Evolutionary conservation across 371 early-diverging fungal genomes (phyloP), one percentile per base, ranked within the genome.

Genomic region (Zopfochytrium polystomum): DNA sequence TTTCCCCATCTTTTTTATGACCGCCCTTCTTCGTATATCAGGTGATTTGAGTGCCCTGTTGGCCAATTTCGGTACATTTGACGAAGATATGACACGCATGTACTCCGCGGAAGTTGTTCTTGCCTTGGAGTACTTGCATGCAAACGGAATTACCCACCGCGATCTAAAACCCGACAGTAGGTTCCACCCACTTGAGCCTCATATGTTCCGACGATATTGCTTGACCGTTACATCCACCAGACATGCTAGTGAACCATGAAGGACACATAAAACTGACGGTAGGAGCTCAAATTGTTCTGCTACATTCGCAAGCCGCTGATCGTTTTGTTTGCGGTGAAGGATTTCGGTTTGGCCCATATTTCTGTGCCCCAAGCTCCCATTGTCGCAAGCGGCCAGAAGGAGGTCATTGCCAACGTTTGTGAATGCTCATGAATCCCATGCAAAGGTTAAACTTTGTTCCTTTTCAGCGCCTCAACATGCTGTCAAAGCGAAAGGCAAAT

Each of bases 161-260:
- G 95, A 94, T 59, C 74, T 95, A 33, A 91, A 93, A 64, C 94
- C 95, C 0, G 84, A 82, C 45, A 84, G 82, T 73, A 73, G 81
- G 71, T 67, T 11, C 31, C 25, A 9, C 5, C 44, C 72, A 22
- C 22, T 31, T 13, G 6, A 50, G n/a, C n/a, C n/a, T n/a, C n/a
- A n/a, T n/a, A n/a, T n/a, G n/a, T n/a, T n/a, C 35, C 23, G 15
- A n/a, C n/a, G 38, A 3, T 3, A 2, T 3, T 1, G 5, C 5
- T 55, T 13, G 29, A n/a, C n/a, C n/a, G 0, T 18, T 20, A 48
- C 29, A 34, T 29, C 42, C 30, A 25, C 86, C 84, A 72, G 91
- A 91, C 63, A 85, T 90, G 70, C 75, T 90, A 3, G 69, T 80
- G 55, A 74, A 65, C 30, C 51, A 52, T 25, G 68, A 80, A 47